Base-by-base conservation (phyloP, 495 filamentous ascomycete species). In the Penicillium bialowiezense region DNA sequence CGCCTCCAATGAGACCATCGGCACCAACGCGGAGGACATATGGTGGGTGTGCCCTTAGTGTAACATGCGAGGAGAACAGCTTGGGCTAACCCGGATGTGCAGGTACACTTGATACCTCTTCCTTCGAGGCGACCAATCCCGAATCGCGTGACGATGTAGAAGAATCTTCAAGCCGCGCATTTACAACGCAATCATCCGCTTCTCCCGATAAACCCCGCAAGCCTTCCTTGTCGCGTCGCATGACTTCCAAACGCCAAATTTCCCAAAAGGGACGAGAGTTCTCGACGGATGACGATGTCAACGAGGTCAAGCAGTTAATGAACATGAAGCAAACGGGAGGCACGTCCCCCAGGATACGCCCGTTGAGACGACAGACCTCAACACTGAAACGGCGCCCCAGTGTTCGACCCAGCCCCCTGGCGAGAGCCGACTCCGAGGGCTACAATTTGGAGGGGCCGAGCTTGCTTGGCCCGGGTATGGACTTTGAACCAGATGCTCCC, bases 251-350 rank as follows among this genome's bases (percentile, higher is more conserved):
- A 56, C 76, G 83, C 7, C 77, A 82, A 49, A 76, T 79, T 13
- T 90, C 89, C 14, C 83, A 91, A 55, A 85, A 86, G 52, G 87
- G 90, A 12, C 89, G 90, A 62, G 82, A 89, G 52, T 99, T 97
- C 67, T 96, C 91, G 7, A 91, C 89, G 17, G 93, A 99, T 58
- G 93, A 99, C 66, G 90, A 88, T 64, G 78, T 85, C 18, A 76
- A 81, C 38, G 93, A 99, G 67, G 83, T 96, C 20, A 88, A 93
- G 60, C 66, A 74, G 41, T 72, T 79, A 41, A 60, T 71, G 36
- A 68, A 65, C 8, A 54, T 67, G 29, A 62, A 72, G 41, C 64
- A 71, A 46, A 55, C 57, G 3, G 35, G 60, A 6, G 62, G 56
- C 18, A 52, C 68, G 5, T 75, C 72, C 8, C 72, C 72, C 1